Evolutionary conservation across 768 basidiomycete species (phyloP).

Genomic region (Serendipita sp.): DNA sequence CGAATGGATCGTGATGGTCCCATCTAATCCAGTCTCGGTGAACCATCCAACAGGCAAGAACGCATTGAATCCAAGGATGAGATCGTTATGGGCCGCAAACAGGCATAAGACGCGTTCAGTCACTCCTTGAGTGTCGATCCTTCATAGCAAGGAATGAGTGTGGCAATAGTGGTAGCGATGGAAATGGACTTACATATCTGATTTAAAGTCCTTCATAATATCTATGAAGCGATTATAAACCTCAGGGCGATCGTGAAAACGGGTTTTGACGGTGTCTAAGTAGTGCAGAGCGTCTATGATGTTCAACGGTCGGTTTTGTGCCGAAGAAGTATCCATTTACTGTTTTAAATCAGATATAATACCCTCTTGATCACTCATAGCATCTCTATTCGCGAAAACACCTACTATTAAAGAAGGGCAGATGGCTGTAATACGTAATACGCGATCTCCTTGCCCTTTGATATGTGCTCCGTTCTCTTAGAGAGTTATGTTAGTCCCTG

Average conservation of each 20-base stretch:
- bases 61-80: slow-evolving; percentile 36
- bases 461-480: no score
- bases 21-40: slow-evolving; percentile 8
- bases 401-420: background rate
- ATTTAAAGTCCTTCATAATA: slow-evolving; percentile 34
- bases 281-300: slow-evolving; percentile 25
- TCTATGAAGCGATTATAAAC: slow-evolving; percentile 26
- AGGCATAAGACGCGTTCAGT: slow-evolving; percentile 33
- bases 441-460: no score
- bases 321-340: background rate
- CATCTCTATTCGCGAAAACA: background rate
- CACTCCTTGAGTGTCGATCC: slow-evolving; percentile 34
- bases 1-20: background rate
- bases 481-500: no score
- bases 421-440: no score
- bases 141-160: slow-evolving; percentile 11
- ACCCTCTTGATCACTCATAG: no score
- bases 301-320: slow-evolving; percentile 18
- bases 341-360: background rate
- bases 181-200: slow-evolving; percentile 13
- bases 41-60: slow-evolving; percentile 34
- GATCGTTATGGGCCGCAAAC: slow-evolving; percentile 28
- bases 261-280: slow-evolving; percentile 26
- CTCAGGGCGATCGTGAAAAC: slow-evolving; percentile 24
- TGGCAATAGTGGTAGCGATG: no score